Conservation (phyloP, 2,329 filamentous ascomycete species). For the Didymosphaeria variabile region DNA sequence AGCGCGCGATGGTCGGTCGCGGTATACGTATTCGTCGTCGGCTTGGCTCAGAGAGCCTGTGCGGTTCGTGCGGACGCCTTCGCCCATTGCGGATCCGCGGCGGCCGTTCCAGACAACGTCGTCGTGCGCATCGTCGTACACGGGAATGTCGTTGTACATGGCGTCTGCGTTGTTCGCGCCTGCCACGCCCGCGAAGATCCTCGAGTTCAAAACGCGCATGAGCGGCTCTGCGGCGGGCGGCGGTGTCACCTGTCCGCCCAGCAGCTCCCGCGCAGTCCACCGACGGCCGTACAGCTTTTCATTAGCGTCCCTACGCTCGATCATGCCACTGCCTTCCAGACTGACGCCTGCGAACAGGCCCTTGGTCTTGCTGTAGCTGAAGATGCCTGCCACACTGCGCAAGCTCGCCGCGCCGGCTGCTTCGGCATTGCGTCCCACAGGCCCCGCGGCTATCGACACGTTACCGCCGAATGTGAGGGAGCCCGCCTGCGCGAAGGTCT, state of each 20-base stretch:
- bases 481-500: conserved; percentile 91
- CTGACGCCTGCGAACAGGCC: conserved; percentile 95
- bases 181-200: conserved; percentile 77
- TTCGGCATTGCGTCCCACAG: conserved; percentile 93
- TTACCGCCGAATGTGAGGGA: conserved; percentile 94
- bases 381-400: conserved; percentile 88
- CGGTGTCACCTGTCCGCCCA: conserved; percentile 78
- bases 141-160: conserved; percentile 94
- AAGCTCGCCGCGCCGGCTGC: conserved; percentile 92
- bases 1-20: conserved; percentile 67
- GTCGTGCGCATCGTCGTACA: conserved; percentile 86
- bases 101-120: conserved; percentile 84
- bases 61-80: conserved; percentile 66
- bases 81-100: conserved; percentile 74
- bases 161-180: conserved; percentile 57
- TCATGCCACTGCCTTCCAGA: conserved; percentile 89
- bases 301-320: conserved; percentile 95
- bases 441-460: conserved; percentile 93
- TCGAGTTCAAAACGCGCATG: conserved; percentile 83
- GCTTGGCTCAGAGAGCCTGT: conserved; percentile 48
- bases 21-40: conserved; percentile 60
- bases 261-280: conserved; percentile 81
- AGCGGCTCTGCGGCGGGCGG: conserved; percentile 86
- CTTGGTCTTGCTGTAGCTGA: conserved; percentile 98
- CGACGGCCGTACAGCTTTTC: conserved; percentile 91